Evolutionary conservation across 1,139 yeast genomes (phyloP).

Genomic region (Yamadazyma buinensis): DNA sequence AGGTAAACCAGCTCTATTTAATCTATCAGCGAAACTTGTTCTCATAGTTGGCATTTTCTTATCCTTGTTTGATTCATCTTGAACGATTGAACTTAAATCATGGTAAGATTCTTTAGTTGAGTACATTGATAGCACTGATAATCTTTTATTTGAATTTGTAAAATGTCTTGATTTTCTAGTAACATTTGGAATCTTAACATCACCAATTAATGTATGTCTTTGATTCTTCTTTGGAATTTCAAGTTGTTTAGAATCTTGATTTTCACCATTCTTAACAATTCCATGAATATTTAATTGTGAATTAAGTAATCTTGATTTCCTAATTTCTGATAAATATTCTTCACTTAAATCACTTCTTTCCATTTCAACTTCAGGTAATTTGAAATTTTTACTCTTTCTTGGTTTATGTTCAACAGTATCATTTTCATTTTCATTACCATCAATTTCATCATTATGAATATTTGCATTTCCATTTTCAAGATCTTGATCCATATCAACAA

Average conservation of each 20-base stretch:
- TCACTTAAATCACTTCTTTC: slow-evolving; percentile 40
- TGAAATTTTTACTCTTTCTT: slow-evolving; percentile 17
- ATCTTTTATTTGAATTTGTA: slow-evolving; percentile 59
- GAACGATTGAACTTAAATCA: slow-evolving; percentile 54
- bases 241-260: slow-evolving; percentile 8
- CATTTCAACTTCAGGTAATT: slow-evolving; percentile 37
- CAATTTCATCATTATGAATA: slow-evolving; percentile 14
- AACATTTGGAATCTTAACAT: slow-evolving; percentile 64
- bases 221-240: slow-evolving; percentile 17
- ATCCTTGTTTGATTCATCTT: slow-evolving; percentile 25
- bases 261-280: slow-evolving; percentile 21
- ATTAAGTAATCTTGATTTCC: slow-evolving; percentile 42
- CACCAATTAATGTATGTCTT: slow-evolving; percentile 46
- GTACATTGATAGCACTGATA: slow-evolving; percentile 65
- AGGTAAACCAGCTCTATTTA: slow-evolving; percentile 34
- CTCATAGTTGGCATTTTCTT: slow-evolving; percentile 29
- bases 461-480: too few species aligned
- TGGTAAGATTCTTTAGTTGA: slow-evolving; percentile 65
- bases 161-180: slow-evolving; percentile 64
- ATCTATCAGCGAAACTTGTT: slow-evolving; percentile 43
- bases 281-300: slow-evolving; percentile 39
- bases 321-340: slow-evolving; percentile 43
- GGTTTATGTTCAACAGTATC: slow-evolving; percentile 10
- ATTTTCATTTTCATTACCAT: slow-evolving; percentile 4
- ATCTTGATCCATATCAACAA: slow-evolving; percentile 17